Evolutionary conservation across 176 grass and related monocot species (phyloP), one percentile per base, ranked within the genome.

Genomic region (Rhynchospora tenuis): DNA sequence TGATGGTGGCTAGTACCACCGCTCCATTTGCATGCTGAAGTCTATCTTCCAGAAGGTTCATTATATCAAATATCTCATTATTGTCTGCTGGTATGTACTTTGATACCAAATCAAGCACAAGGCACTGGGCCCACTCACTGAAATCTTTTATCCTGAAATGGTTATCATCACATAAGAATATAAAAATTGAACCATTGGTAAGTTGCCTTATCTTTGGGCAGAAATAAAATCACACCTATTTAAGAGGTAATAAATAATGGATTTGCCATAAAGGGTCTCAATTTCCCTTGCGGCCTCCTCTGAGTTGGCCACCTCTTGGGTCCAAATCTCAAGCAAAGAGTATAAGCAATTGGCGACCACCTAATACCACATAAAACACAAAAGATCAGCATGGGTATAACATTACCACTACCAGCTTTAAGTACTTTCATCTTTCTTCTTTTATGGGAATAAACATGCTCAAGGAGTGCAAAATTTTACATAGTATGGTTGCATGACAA

Each of bases 11-110:
- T 81, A 99, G 89, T 87, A 99, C 97, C 89, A 99, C 97, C 89
- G 97, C 97, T 87, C 97, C 97, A 92, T 99, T 99, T 83, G 97
- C 97, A 91, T 99, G 97, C 59, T 95, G 96, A 90, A 99, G 96
- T 82, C 96, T 91, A 85, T 99, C 96, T 89, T 99, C 96, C 31
- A 99, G 88, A 73, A 99, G 86, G 87, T 99, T 99, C 96, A 99
- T 99, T 80, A 93, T 90, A 85, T 95, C 93, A 89, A 99, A 99
- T 62, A 90, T 93, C 86, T 99, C 96, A 11, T 86, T 93, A 84
- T 90, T 93, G 85, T 99, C 96, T 88, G 91, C 79, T 3, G 96
- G 96, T 89, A 99, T 89, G 73, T 93, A 99, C 80, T 99, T 99
- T 3, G 96, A 95, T 14, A 91, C 79, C 81, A 96, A 48, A 72